These are phyloP conservation scores for Aurinia saxatilis DNA, from an alignment of 345 rosid species.

Conservation along the genomic window DNA sequence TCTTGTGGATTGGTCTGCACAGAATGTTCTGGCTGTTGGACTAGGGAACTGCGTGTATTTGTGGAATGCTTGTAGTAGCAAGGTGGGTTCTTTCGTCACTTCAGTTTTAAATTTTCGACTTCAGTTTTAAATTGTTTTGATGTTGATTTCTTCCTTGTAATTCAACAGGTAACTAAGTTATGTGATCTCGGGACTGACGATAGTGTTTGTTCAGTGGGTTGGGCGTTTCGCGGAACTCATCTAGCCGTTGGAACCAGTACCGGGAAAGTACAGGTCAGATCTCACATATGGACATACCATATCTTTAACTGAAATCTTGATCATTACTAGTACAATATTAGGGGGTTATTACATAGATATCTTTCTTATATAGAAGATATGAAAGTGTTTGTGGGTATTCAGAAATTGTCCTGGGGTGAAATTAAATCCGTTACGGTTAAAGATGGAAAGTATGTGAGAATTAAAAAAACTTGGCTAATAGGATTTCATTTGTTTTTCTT, in stretches of 20 bases:
- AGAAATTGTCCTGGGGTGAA: background rate
- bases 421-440: background rate
- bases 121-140: background rate
- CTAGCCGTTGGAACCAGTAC: slow-evolving; percentile 89
- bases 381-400: background rate
- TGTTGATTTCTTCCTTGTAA: background rate
- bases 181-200: slow-evolving; percentile 91
- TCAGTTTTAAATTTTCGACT: background rate
- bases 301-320: background rate
- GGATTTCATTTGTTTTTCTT: background rate
- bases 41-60: slow-evolving; percentile 87
- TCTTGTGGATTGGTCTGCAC: slow-evolving; percentile 91
- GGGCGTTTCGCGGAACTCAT: slow-evolving; percentile 86
- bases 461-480: background rate
- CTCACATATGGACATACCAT: background rate
- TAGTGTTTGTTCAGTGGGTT: slow-evolving; percentile 90
- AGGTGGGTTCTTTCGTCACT: slow-evolving; percentile 41
- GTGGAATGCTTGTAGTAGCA: slow-evolving; percentile 99
- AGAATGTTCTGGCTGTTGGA: slow-evolving; percentile 92
- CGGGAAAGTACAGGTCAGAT: slow-evolving; percentile 83
- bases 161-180: slow-evolving; percentile 72
- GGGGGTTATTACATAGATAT: background rate
- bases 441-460: background rate
- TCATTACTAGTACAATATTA: background rate
- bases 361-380: background rate